A percentile compares a stretch with the other conserved stretches of the same genome.
Evolutionary conservation across 306 rosid genomes (phyloP).

Genomic region (Vigna angularis): DNA sequence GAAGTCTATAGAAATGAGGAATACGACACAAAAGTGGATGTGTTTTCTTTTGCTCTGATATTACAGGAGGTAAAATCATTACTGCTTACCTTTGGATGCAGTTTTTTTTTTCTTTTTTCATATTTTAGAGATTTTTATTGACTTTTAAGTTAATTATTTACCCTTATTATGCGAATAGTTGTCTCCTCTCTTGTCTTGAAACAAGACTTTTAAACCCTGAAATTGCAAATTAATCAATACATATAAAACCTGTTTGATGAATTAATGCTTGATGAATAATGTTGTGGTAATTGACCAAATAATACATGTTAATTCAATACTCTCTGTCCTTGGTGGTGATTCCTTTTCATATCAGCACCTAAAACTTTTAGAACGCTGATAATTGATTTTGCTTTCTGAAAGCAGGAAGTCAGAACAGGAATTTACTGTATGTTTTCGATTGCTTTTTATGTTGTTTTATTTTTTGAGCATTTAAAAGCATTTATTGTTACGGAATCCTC

Average conservation of each 20-base stretch:
- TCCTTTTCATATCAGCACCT: neutral
- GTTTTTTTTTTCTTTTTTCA: neutral
- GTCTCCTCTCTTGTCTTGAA: neutral
- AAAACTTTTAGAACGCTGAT: neutral
- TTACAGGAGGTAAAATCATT: conserved; percentile 57
- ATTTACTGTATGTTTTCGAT: neutral
- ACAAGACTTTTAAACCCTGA: conserved; percentile 18
- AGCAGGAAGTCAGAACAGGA: neutral
- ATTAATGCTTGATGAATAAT: neutral
- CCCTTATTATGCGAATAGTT: neutral
- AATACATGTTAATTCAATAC: neutral
- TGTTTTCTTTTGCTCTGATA: conserved; percentile 64
- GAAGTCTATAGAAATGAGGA: conserved; percentile 63
- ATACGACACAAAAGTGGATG: conserved; percentile 62
- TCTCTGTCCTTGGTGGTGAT: neutral
- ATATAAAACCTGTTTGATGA: neutral
- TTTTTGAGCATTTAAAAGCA: conserved; percentile 11
- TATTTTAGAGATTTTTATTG: neutral
- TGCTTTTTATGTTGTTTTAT: neutral
- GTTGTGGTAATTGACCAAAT: neutral
- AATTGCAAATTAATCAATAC: neutral
- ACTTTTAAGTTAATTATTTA: conserved; percentile 6
- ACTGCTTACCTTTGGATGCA: conserved; percentile 20
- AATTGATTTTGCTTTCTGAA: conserved; percentile 23
- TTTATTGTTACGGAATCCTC: neutral